Conservation (phyloP, 345 rosid genomes). For the Brassica cretica region DNA sequence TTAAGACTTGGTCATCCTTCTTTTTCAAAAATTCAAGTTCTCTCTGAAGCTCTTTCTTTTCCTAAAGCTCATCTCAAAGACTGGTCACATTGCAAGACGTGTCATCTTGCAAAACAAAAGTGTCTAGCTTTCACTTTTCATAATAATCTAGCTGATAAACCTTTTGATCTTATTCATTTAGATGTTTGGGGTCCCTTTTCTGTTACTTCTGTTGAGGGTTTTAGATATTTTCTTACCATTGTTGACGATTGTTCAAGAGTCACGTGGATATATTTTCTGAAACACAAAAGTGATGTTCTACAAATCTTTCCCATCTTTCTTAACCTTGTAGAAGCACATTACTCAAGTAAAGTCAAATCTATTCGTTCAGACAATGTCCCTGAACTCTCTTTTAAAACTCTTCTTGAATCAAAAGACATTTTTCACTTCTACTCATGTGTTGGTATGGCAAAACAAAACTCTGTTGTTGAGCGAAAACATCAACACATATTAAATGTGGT, state of each 20-base stretch:
- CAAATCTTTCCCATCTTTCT: background rate
- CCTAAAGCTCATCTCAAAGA: too few relatives aligned
- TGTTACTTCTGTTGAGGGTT: background rate
- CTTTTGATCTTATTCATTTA: background rate
- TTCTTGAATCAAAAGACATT: background rate
- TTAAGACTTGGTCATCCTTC: too few relatives aligned
- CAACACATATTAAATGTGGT: background rate
- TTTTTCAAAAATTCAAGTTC: too few relatives aligned
- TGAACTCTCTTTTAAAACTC: background rate
- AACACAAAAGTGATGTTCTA: background rate
- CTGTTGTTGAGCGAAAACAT: background rate
- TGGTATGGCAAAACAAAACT: background rate
- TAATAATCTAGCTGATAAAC: background rate
- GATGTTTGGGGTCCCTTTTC: background rate
- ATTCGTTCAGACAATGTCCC: background rate
- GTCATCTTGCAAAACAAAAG: background rate
- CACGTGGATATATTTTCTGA: background rate
- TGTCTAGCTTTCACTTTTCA: background rate
- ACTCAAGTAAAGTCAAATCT: background rate
- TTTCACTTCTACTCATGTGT: background rate
- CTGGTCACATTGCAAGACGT: background rate
- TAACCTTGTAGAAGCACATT: background rate
- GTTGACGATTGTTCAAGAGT: background rate
- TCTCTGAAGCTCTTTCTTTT: too few relatives aligned
- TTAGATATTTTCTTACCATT: background rate